Conservation (phyloP, 257 asterid genomes). For the Nicotiana otophora region DNA sequence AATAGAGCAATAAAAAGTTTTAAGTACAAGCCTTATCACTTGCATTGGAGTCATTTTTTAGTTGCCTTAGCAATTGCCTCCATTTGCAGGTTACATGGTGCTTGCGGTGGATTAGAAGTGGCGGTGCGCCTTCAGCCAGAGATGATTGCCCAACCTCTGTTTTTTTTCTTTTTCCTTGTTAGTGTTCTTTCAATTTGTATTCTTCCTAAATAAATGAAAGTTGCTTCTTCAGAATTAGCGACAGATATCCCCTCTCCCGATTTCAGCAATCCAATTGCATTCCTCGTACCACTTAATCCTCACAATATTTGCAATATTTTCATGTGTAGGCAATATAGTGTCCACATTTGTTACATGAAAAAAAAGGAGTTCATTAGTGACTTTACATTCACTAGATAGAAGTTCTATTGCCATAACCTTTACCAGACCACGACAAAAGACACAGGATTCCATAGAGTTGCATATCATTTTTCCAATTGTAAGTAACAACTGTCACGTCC, state of each 20-base stretch:
- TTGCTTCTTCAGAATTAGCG: neutral
- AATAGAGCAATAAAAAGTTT: neutral
- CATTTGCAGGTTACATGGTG: neutral
- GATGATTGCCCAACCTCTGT: neutral
- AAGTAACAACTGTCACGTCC: neutral
- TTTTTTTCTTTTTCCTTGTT: neutral
- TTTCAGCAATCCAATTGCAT: neutral
- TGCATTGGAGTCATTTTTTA: neutral
- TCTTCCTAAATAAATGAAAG: constrained; percentile 4
- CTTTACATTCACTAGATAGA: too few relatives aligned
- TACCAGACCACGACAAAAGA: too few relatives aligned
- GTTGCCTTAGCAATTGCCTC: neutral
- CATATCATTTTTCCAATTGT: neutral
- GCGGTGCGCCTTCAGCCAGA: neutral
- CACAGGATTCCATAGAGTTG: neutral
- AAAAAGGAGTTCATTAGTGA: too few relatives aligned
- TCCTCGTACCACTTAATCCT: neutral
- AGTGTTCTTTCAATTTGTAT: neutral
- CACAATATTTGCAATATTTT: neutral
- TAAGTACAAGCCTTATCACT: neutral
- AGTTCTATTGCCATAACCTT: too few relatives aligned
- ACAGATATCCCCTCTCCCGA: neutral
- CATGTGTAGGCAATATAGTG: neutral
- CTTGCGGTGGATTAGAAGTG: neutral
- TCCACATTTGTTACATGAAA: too few relatives aligned